Percentiles rank a stretch among this genome's conserved stretches.
phyloP scores from a whole-genome alignment of 345 rosid genomes.

The Linum trigynum region DNA sequence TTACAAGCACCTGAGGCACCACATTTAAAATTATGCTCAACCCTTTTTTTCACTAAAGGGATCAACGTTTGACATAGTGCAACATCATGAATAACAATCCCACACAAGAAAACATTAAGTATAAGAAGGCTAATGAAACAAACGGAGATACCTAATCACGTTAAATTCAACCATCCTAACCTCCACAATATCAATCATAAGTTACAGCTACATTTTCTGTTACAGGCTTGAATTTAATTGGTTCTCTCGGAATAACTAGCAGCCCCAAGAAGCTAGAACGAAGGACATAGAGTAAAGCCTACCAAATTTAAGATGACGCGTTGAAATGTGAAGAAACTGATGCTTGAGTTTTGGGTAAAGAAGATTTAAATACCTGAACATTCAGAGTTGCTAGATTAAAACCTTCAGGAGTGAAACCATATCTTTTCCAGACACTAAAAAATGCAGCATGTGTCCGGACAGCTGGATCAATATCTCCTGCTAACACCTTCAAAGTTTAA shows the following conservation, averaged over 20 bases:
- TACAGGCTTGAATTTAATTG: not conserved
- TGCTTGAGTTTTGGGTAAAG: not conserved
- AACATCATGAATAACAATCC: not conserved
- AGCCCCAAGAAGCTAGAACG: not conserved
- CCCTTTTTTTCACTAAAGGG: no score
- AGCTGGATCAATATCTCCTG: conserved; percentile 93
- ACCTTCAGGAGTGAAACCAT: conserved; percentile 95
- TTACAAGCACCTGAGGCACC: no score
- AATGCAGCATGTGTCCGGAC: conserved; percentile 95
- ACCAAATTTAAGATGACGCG: not conserved
- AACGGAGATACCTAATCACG: no score
- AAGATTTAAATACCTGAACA: conserved; percentile 43
- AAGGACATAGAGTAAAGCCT: not conserved
- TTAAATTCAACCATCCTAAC: not conserved
- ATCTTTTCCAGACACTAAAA: conserved; percentile 90
- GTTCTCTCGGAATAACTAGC: not conserved
- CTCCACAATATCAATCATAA: not conserved
- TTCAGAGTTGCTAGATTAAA: conserved; percentile 79
- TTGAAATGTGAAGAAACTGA: no score
- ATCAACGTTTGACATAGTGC: no score
- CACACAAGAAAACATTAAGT: not conserved
- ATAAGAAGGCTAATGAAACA: not conserved
- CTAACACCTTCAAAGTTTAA: conserved; percentile 62
- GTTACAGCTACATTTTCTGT: not conserved
- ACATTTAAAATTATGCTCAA: no score